Evolutionary conservation across 768 basidiomycete species (phyloP), one percentile per base, ranked within the genome.

Genomic region (Lactifluus pinguis): DNA sequence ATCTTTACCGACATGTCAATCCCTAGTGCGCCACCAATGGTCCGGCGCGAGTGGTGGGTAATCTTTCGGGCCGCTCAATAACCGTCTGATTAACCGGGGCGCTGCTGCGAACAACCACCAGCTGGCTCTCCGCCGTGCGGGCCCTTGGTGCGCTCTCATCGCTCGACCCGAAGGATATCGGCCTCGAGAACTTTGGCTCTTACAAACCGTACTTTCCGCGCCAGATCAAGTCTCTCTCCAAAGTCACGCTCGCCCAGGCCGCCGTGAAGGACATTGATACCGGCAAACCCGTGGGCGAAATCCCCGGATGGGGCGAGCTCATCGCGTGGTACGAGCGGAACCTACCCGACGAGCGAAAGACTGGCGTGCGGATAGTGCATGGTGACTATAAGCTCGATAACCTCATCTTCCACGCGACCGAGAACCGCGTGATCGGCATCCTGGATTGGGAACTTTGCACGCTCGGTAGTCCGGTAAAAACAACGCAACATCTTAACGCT

Each of bases 311-410:
- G 71, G 75, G 83, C 49, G 83, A 87, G 65, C 72, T 97, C 67
- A 74, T 91, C 55, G 71, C 72, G 14, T 97, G 90, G 91, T 97
- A 93, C 72, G 73, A 76, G 61, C 71, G 73, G 32, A 80, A 90
- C 68, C 74, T 91, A 30, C 94, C 92, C 2, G 83, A 91, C 67
- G 92, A 95, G 73, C 75, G 70, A 63, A 83, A 83, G 70, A 81
- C 80, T 1, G 91, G 89, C 0, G 76, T 81, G 56, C 84, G 90
- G n/a, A 85, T 99, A 64, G 93, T 98, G 6, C 95, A 98, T 70
- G 95, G 95, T 30, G 95, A 99, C 72, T 98, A 91, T 71, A 99
- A 99, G 72, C 77, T 95, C n/a, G 95, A 99, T 73, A 99, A 99
- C 72, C 72, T 99, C 65, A 81, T 98, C 64, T 98, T 97, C 74